Percentiles rank a stretch among this genome's conserved stretches.
These are phyloP conservation scores for Cystobasidium pallidum DNA, from an alignment of 1,284 basidiomycete species.

Conservation along the genomic window DNA sequence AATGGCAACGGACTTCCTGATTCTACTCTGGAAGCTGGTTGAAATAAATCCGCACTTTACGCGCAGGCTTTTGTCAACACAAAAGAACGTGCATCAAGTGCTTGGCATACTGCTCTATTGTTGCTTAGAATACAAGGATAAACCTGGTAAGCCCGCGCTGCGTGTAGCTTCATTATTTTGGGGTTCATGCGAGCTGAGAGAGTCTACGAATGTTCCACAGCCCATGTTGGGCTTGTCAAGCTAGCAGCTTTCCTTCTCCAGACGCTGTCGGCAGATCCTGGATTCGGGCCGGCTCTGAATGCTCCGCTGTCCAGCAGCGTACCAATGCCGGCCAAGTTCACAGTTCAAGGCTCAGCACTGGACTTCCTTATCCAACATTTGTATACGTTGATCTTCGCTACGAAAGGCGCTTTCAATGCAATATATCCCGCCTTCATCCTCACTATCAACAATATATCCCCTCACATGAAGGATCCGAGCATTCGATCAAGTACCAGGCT, in stretches of 20 bases:
- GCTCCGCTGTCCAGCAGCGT: constrained; percentile 54
- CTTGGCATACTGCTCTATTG: constrained; percentile 76
- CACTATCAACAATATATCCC: constrained; percentile 81
- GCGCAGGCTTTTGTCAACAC: constrained; percentile 69
- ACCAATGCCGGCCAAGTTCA: constrained; percentile 64
- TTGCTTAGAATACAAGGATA: constrained; percentile 82
- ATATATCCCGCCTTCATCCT: constrained; percentile 79
- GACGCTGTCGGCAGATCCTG: constrained; percentile 78
- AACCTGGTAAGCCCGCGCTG: constrained; percentile 67
- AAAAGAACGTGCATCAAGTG: constrained; percentile 73
- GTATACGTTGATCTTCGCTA: constrained; percentile 81
- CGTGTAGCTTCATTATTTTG: background rate
- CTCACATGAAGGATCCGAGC: constrained; percentile 78
- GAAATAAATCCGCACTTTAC: constrained; percentile 93
- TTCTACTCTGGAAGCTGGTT: constrained; percentile 86
- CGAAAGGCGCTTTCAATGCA: constrained; percentile 71
- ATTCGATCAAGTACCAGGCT: constrained; percentile 76
- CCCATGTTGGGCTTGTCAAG: constrained; percentile 87
- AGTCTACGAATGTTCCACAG: constrained; percentile 57
- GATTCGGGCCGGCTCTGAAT: constrained; percentile 71
- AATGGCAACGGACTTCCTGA: constrained; percentile 56
- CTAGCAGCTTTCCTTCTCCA: constrained; percentile 90
- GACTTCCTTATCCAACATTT: constrained; percentile 77
- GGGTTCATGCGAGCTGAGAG: background rate
- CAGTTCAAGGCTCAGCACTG: constrained; percentile 70